phyloP scores from a whole-genome alignment of 2,329 filamentous ascomycete species.

The Diaporthe batatas region DNA sequence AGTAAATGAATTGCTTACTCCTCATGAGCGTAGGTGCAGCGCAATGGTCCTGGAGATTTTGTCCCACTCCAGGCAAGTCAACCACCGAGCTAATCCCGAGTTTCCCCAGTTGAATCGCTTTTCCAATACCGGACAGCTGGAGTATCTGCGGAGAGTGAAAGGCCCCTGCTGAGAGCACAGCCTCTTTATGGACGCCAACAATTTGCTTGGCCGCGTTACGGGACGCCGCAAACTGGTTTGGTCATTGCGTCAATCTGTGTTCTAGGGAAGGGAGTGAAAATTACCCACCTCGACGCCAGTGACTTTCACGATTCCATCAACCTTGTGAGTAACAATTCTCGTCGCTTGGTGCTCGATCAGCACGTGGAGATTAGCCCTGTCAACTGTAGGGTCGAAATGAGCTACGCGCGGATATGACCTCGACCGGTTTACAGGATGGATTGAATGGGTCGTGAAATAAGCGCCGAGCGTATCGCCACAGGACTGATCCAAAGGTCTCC shows the following conservation, averaged over 20 bases:
- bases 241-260: background rate
- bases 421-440: conserved; percentile 8
- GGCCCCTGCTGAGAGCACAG: background rate
- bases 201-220: background rate
- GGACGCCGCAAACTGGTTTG: conserved; percentile 10
- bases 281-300: background rate
- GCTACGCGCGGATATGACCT: conserved; percentile 3
- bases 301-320: background rate
- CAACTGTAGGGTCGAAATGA: background rate
- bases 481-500: conserved; percentile 2
- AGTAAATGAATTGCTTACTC: background rate
- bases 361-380: background rate
- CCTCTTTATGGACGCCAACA: background rate
- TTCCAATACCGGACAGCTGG: conserved; percentile 12
- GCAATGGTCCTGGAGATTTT: conserved; percentile 14
- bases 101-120: background rate
- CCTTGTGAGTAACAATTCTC: background rate
- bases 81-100: background rate
- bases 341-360: background rate
- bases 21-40: background rate
- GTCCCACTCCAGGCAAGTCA: conserved; percentile 2
- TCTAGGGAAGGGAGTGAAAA: background rate
- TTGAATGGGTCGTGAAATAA: conserved; percentile 9
- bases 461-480: conserved; percentile 5
- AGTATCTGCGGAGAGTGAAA: conserved; percentile 9